Evolutionary conservation across 306 rosid genomes (phyloP).

Genomic region (Rosa lucieae): DNA sequence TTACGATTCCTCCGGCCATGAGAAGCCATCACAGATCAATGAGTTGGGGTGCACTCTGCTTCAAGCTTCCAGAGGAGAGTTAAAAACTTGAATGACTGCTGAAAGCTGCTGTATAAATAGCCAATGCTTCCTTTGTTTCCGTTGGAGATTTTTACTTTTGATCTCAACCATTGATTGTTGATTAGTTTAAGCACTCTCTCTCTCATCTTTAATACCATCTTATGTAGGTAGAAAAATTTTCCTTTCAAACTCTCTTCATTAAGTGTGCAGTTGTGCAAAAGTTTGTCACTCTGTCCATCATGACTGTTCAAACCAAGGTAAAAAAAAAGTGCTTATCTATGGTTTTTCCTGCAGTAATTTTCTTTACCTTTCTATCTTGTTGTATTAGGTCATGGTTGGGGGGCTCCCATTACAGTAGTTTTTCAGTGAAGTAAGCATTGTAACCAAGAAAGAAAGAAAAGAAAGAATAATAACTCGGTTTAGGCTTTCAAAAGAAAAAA

Average conservation of each 20-base stretch:
- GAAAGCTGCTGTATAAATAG: neutral
- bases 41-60: neutral
- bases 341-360: neutral
- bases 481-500: too few relatives aligned
- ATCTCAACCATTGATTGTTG: neutral
- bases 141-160: neutral
- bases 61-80: constrained; percentile 1
- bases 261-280: neutral
- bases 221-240: neutral
- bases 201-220: neutral
- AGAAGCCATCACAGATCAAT: constrained; percentile 3
- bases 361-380: neutral
- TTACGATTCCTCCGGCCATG: neutral
- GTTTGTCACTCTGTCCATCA: neutral
- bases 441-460: neutral
- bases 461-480: neutral
- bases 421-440: neutral
- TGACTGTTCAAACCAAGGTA: neutral
- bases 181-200: neutral
- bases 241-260: neutral
- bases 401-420: neutral
- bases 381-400: neutral
- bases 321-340: neutral
- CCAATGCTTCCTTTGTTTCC: neutral
- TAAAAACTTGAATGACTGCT: neutral